Percentiles rank a stretch among this genome's conserved stretches.
These are phyloP conservation scores for Cladorrhinum sp. DNA, from an alignment of 2,329 filamentous ascomycete genomes.

Conservation along the genomic window DNA sequence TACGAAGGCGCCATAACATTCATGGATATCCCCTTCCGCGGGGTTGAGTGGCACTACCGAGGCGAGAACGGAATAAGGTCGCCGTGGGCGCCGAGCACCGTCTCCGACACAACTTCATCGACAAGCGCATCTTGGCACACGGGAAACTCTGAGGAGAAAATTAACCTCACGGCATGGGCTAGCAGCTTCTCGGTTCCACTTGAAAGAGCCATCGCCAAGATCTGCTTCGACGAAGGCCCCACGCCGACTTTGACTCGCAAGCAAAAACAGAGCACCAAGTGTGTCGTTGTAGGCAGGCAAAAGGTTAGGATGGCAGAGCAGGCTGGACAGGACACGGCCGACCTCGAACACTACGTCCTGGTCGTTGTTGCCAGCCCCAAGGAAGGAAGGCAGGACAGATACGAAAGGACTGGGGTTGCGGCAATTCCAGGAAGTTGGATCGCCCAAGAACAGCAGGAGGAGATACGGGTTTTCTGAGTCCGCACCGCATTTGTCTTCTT, in stretches of 20 bases:
- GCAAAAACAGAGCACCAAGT: neutral
- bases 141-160: neutral
- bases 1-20: slow-evolving; percentile 21
- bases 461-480: slow-evolving; percentile 2
- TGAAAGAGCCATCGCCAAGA: neutral
- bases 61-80: neutral
- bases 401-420: neutral
- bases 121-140: neutral
- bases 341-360: slow-evolving; percentile 1
- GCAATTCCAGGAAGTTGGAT: slow-evolving; percentile 1
- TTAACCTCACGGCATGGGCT: neutral
- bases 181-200: neutral
- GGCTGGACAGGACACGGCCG: neutral
- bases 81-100: neutral
- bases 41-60: slow-evolving; percentile 13
- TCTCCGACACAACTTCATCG: neutral
- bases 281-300: neutral
- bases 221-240: neutral
- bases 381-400: neutral
- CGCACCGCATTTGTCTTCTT: too few relatives aligned
- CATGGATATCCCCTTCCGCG: slow-evolving; percentile 25
- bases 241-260: neutral
- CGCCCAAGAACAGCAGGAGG: neutral
- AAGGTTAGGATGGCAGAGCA: neutral
- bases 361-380: neutral